A percentile compares a stretch with the other conserved stretches of the same genome.
Evolutionary conservation across 2,329 filamentous ascomycete species (phyloP).

Genomic region (Apiospora aurea): DNA sequence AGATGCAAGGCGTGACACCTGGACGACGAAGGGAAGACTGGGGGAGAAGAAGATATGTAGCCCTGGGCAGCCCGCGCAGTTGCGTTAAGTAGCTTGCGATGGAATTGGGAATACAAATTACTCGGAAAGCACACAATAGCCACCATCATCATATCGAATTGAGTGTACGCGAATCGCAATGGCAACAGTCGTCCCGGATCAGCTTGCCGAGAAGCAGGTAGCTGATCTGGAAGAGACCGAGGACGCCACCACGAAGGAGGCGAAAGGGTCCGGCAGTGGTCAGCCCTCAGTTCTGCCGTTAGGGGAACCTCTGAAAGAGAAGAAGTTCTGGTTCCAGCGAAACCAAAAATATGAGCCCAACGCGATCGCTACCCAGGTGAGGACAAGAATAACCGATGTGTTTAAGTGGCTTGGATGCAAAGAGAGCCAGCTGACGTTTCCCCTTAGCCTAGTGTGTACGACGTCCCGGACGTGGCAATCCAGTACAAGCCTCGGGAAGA

Average conservation of each 20-base stretch:
- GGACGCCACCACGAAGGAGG: conserved; percentile 24
- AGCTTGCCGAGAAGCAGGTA: conserved; percentile 30
- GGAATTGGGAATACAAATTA: not conserved
- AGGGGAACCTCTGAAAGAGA: conserved; percentile 36
- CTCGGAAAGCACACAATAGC: not conserved
- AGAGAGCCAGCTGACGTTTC: not conserved
- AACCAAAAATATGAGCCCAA: conserved; percentile 35
- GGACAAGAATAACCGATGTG: not conserved
- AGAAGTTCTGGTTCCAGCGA: conserved; percentile 44
- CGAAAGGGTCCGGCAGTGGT: conserved; percentile 26
- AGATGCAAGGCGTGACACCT: not conserved
- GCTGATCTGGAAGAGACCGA: conserved; percentile 31
- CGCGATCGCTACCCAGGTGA: conserved; percentile 39
- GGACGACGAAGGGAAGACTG: not conserved
- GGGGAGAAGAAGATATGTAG: not conserved
- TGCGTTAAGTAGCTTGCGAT: not conserved
- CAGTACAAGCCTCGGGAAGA: conserved; percentile 44
- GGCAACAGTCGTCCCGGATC: conserved; percentile 36
- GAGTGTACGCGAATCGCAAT: conserved; percentile 26
- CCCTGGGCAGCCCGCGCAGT: not conserved
- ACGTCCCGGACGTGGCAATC: conserved; percentile 49
- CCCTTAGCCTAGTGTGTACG: conserved; percentile 52
- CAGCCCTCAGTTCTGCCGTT: conserved; percentile 34
- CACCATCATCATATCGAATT: not conserved
- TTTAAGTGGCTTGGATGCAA: not conserved